A percentile compares a stretch with the other conserved stretches of the same genome.
Conservation (phyloP, 1,284 basidiomycete genomes). For the Xerocomus amazonicus region DNA sequence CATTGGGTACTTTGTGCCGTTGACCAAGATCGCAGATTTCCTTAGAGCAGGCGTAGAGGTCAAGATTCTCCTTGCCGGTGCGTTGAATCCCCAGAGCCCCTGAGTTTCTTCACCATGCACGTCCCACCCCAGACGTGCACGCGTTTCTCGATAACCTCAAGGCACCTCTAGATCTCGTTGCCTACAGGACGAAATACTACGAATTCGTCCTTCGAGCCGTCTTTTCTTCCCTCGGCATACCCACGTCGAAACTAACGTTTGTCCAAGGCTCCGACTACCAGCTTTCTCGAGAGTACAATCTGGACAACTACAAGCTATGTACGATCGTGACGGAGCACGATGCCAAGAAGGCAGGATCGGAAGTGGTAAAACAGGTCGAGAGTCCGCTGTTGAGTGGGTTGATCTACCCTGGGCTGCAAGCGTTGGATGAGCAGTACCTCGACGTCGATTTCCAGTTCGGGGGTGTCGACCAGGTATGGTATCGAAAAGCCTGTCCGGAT, state of each 20-base stretch:
- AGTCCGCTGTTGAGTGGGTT: conserved; percentile 88
- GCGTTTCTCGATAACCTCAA: conserved; percentile 99
- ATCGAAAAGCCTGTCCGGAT: background rate
- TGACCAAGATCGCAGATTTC: conserved; percentile 97
- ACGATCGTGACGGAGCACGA: conserved; percentile 93
- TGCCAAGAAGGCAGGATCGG: conserved; percentile 98
- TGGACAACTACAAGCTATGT: conserved; percentile 92
- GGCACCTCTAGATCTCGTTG: conserved; percentile 92
- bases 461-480: conserved; percentile 87
- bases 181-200: conserved; percentile 91
- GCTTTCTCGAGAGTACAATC: conserved; percentile 86
- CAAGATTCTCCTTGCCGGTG: conserved; percentile 86
- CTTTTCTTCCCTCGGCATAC: conserved; percentile 88
- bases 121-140: conserved; percentile 70
- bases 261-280: conserved; percentile 93
- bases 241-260: conserved; percentile 80
- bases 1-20: conserved; percentile 94
- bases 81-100: conserved; percentile 17
- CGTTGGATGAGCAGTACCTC: conserved; percentile 96
- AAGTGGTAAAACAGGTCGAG: conserved; percentile 98
- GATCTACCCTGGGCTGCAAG: conserved; percentile 95
- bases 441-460: conserved; percentile 98
- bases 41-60: conserved; percentile 88
- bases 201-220: conserved; percentile 78
- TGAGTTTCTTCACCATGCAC: too few relatives aligned